phyloP scores from a whole-genome alignment of 75 land plant species.

The Pinus albicaulis region DNA sequence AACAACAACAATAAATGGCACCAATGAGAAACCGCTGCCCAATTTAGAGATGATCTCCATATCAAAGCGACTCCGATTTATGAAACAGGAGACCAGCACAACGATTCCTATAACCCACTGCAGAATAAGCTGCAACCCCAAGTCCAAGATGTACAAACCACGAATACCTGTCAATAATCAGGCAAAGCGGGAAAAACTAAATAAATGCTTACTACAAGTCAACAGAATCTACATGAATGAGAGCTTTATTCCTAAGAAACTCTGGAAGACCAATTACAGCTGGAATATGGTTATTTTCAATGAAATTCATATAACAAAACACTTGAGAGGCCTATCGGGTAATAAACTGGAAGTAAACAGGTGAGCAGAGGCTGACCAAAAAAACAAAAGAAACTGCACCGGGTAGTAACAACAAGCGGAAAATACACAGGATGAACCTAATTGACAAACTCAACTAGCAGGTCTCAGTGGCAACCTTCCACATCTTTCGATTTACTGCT shows the following conservation, averaged over 20 bases:
- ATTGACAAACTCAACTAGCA: neutral
- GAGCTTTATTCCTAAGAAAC: neutral
- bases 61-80: slow-evolving; percentile 56
- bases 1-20: slow-evolving; percentile 85
- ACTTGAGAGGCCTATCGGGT: neutral
- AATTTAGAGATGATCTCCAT: slow-evolving; percentile 72
- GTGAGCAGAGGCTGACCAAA: neutral
- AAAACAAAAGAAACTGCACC: neutral
- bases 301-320: neutral
- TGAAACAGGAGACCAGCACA: slow-evolving; percentile 78
- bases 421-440: neutral
- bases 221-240: neutral
- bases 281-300: neutral
- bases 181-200: slow-evolving; percentile 25
- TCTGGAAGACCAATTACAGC: neutral
- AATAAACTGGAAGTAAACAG: neutral
- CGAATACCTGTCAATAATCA: slow-evolving; percentile 47
- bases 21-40: slow-evolving; percentile 92
- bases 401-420: neutral
- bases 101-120: slow-evolving; percentile 86
- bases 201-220: slow-evolving; percentile 29
- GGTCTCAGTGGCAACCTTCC: neutral
- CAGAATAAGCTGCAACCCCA: slow-evolving; percentile 86
- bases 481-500: too few species aligned
- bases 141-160: slow-evolving; percentile 49